Conservation (phyloP, 2,329 filamentous ascomycete genomes). For the Diplodia sapinea region DNA sequence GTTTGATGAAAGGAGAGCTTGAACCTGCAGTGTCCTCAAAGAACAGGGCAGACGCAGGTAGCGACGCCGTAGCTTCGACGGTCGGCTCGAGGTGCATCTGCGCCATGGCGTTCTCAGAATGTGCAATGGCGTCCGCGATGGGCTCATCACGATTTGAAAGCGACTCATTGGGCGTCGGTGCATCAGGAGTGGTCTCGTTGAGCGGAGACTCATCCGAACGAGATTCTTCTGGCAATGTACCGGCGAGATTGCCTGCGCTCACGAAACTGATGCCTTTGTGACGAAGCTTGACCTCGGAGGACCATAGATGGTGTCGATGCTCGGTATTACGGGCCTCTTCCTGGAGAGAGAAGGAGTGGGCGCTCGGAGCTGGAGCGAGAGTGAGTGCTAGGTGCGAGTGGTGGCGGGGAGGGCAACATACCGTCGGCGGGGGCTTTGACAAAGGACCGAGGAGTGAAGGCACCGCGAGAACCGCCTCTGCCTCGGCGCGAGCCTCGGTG, state of each 20-base stretch:
- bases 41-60: conserved; percentile 13
- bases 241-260: conserved; percentile 58
- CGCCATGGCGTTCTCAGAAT: conserved; percentile 39
- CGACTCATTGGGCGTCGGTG: neutral
- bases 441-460: neutral
- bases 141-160: conserved; percentile 32
- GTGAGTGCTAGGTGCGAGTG: neutral
- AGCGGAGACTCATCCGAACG: neutral
- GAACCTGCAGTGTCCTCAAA: conserved; percentile 29
- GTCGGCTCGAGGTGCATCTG: conserved; percentile 36
- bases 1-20: neutral
- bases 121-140: conserved; percentile 29
- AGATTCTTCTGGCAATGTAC: conserved; percentile 32
- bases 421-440: neutral
- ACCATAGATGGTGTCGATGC: conserved; percentile 55
- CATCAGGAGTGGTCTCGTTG: conserved; percentile 38
- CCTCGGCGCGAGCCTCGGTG: conserved; percentile 4
- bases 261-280: conserved; percentile 65
- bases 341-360: conserved; percentile 53
- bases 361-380: conserved; percentile 8
- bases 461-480: conserved; percentile 3
- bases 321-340: conserved; percentile 66
- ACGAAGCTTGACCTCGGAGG: conserved; percentile 58
- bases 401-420: conserved; percentile 15
- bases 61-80: neutral